Evolutionary conservation across 2,329 filamentous ascomycete species (phyloP).

Genomic region (Pezicula rhizophila): DNA sequence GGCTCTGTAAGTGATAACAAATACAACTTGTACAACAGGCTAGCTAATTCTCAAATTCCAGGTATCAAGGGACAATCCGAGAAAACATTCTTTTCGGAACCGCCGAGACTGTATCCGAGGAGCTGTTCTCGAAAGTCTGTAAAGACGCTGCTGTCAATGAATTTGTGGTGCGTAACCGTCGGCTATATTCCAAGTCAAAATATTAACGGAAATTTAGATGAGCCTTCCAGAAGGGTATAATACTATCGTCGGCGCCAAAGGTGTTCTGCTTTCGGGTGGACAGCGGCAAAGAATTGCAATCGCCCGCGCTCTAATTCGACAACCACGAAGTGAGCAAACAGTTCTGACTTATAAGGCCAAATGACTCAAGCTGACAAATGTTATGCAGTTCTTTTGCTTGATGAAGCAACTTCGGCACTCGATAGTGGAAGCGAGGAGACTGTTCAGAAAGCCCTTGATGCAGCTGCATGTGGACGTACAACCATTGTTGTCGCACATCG

Average conservation of each 20-base stretch:
- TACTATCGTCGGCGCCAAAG: conserved; percentile 84
- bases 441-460: conserved; percentile 83
- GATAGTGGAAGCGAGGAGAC: conserved; percentile 89
- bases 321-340: conserved; percentile 51
- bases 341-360: no score
- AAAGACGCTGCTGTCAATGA: conserved; percentile 26
- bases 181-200: background rate
- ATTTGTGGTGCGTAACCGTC: conserved; percentile 11
- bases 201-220: conserved; percentile 2
- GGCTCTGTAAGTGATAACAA: conserved; percentile 45
- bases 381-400: no score
- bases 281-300: conserved; percentile 95
- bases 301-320: conserved; percentile 77
- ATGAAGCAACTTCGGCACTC: conserved; percentile 70
- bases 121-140: conserved; percentile 38
- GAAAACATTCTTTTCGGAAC: conserved; percentile 62
- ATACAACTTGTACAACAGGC: no score
- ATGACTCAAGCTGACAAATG: no score
- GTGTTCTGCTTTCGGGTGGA: conserved; percentile 81
- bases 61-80: conserved; percentile 49
- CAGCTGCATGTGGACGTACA: conserved; percentile 74
- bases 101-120: conserved; percentile 33
- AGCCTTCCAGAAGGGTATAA: conserved; percentile 78
- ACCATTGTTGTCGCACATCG: conserved; percentile 93
- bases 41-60: no score